Conservation (phyloP, 805 yeast species). For the Candida michaelii region DNA sequence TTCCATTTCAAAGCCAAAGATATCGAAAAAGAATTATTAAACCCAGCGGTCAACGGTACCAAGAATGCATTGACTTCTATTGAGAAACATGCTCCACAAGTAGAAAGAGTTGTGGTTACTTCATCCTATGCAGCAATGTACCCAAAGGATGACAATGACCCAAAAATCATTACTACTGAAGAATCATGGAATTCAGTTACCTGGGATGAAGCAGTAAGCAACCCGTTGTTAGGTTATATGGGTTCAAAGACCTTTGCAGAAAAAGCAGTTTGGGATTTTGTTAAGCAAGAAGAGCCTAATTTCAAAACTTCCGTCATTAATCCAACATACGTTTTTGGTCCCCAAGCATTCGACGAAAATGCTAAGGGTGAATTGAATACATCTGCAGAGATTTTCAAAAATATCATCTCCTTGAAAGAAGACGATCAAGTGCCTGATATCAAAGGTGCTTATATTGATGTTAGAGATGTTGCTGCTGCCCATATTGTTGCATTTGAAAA, state of each 20-base stretch:
- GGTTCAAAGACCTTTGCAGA: constrained; percentile 68
- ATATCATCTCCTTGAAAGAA: constrained; percentile 19
- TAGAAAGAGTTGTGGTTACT: constrained; percentile 45
- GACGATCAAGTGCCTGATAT: neutral
- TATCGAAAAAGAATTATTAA: constrained; percentile 50
- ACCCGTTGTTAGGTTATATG: constrained; percentile 46
- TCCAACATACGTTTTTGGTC: constrained; percentile 62
- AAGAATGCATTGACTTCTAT: constrained; percentile 52
- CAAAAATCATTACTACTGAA: constrained; percentile 14
- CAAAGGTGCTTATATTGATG: constrained; percentile 32
- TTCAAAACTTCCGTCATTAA: constrained; percentile 50
- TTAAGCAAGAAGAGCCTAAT: constrained; percentile 27
- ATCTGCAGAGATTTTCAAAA: constrained; percentile 26
- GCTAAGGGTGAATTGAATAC: constrained; percentile 32
- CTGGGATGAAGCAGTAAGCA: constrained; percentile 45
- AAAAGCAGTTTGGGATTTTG: constrained; percentile 56
- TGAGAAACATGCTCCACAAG: constrained; percentile 39
- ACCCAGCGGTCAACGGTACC: constrained; percentile 60
- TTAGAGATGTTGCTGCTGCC: constrained; percentile 46
- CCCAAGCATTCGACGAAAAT: constrained; percentile 42
- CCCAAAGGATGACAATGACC: constrained; percentile 14
- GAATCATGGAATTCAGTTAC: constrained; percentile 52
- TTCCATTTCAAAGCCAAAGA: constrained; percentile 44
- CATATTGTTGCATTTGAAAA: constrained; percentile 39
- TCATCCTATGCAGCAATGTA: constrained; percentile 52